Evolutionary conservation across 2,329 filamentous ascomycete genomes (phyloP), one percentile per base, ranked within the genome.

Genomic region (Microdochium bolleyi): DNA sequence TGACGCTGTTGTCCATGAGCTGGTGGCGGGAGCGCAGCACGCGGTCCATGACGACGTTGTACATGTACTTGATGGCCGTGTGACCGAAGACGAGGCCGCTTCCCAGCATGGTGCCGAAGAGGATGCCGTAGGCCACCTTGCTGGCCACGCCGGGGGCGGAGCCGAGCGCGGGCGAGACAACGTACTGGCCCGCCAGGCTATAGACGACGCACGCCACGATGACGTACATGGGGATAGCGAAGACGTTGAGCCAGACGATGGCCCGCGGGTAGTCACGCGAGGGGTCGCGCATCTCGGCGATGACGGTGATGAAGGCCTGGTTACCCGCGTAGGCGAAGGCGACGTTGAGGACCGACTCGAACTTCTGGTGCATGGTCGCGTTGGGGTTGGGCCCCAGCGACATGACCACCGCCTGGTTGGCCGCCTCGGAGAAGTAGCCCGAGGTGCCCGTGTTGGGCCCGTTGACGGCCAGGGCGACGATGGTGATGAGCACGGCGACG

Each of bases 131-230:
- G 49, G 64, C 66, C 16, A 75, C 61, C 56, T 70, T 75, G 64
- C 76, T 76, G 51, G 74, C 63, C 0, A 60, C 49, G 0, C 37
- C 2, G 0, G 74, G 74, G 1, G 73, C 74, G 27, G 71, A 74
- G 2, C 73, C 75, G 4, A 78, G 66, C 1, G 73, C 73, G 0
- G 74, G 75, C 0, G 73, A 75, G 0, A 73, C 68, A 3, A 78
- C 70, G 50, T 68, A 73, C 0, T 69, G 70, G 1, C 75, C 74
- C 54, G 72, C 75, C 57, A 62, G 77, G 54, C 69, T 70, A 60
- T 77, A 77, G 2, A 77, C 68, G 0, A 76, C 68, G 2, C 65
- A 55, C 9, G 67, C 67, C 25, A 73, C 65, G 4, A 62, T 55
- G n/a, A 69, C 59, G 46, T 73, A 72, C 2, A 67, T 55, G 16